phyloP scores from a whole-genome alignment of 1,284 basidiomycete genomes.

The Leccinum subrobustum region DNA sequence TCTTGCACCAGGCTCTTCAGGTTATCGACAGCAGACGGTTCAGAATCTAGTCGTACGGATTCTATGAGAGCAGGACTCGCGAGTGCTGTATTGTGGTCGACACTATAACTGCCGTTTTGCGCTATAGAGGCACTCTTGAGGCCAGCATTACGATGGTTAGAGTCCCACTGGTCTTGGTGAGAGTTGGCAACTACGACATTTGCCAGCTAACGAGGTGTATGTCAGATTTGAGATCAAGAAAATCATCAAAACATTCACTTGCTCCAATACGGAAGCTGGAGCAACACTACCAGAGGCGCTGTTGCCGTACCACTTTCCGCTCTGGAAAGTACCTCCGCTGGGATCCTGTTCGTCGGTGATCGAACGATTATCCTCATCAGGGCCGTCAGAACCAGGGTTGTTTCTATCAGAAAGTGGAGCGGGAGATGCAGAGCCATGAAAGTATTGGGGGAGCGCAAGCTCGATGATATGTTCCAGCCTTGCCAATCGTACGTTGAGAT shows the following conservation, averaged over 20 bases:
- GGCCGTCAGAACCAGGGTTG: slow-evolving; percentile 44
- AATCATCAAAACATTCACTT: slow-evolving; percentile 45
- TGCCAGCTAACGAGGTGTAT: slow-evolving; percentile 46
- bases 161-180: slow-evolving; percentile 33
- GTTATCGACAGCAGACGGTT: slow-evolving; percentile 74
- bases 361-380: slow-evolving; percentile 63
- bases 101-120: slow-evolving; percentile 27
- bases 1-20: slow-evolving; percentile 83
- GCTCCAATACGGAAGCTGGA: slow-evolving; percentile 72
- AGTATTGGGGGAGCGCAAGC: slow-evolving; percentile 71
- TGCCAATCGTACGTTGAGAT: slow-evolving; percentile 66
- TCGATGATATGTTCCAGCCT: slow-evolving; percentile 80
- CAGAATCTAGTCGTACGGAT: slow-evolving; percentile 51
- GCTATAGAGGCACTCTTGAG: slow-evolving; percentile 7
- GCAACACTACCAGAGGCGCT: slow-evolving; percentile 77
- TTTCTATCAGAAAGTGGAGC: slow-evolving; percentile 36
- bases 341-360: slow-evolving; percentile 72
- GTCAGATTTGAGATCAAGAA: slow-evolving; percentile 16
- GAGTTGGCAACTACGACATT: slow-evolving; percentile 49
- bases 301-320: slow-evolving; percentile 82
- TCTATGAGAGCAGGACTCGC: slow-evolving; percentile 38
- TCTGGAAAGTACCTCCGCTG: slow-evolving; percentile 72
- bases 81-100: slow-evolving; percentile 30
- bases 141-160: slow-evolving; percentile 12
- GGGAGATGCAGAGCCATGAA: slow-evolving; percentile 39